Evolutionary conservation across 768 basidiomycete species (phyloP).

Genomic region (Lactifluus echinatus): DNA sequence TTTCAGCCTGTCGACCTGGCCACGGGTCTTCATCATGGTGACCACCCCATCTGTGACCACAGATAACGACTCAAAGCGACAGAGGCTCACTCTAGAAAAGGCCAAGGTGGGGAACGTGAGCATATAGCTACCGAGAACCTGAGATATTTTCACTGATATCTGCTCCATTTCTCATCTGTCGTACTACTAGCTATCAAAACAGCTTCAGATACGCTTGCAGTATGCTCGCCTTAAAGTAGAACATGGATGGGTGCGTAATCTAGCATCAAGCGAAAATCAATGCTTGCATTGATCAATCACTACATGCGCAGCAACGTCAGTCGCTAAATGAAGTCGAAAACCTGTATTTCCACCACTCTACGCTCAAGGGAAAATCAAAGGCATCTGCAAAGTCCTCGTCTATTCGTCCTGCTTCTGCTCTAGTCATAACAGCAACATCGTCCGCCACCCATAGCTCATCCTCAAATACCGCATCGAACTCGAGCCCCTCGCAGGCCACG

Average conservation of each 20-base stretch:
- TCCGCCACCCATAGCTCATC: not conserved
- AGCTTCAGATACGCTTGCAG: slow-evolving; percentile 63
- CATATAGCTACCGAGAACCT: not conserved
- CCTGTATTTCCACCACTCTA: slow-evolving; percentile 65
- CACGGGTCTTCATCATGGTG: slow-evolving; percentile 9
- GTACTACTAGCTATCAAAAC: slow-evolving; percentile 47
- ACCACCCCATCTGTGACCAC: not conserved
- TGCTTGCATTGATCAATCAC: not conserved
- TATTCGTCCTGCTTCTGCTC: slow-evolving; percentile 18
- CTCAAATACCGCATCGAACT: not conserved
- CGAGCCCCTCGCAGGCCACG: not conserved
- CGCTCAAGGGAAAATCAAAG: slow-evolving; percentile 27
- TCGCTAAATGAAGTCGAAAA: slow-evolving; percentile 74
- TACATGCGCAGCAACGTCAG: slow-evolving; percentile 52
- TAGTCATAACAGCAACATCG: slow-evolving; percentile 18
- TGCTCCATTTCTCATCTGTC: not conserved
- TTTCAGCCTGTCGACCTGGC: not conserved
- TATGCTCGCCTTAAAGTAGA: slow-evolving; percentile 72
- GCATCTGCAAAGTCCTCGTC: slow-evolving; percentile 23
- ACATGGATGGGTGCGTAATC: slow-evolving; percentile 61
- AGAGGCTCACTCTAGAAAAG: slow-evolving; percentile 41
- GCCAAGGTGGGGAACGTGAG: slow-evolving; percentile 49
- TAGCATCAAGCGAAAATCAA: not conserved
- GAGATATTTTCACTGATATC: not conserved
- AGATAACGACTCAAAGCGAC: slow-evolving; percentile 30